A percentile compares a stretch with the other conserved stretches of the same genome.
Conservation (phyloP, 768 basidiomycete genomes). For the Trametopsis cervina region DNA sequence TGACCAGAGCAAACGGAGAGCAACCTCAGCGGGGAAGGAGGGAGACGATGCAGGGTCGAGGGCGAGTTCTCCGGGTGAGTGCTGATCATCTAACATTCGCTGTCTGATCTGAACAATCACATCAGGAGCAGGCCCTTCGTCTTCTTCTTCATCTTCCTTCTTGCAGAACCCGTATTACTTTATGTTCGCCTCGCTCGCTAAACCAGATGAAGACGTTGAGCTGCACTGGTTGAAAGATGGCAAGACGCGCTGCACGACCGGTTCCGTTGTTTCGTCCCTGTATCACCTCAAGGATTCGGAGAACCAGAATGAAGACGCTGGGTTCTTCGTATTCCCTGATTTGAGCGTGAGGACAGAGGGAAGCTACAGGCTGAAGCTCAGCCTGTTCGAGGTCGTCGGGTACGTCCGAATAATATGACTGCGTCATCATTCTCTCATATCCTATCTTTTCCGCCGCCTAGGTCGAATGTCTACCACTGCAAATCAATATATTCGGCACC, state of each 20-base stretch:
- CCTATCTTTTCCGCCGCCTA: conserved; percentile 22
- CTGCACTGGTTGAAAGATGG: conserved; percentile 90
- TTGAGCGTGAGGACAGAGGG: conserved; percentile 90
- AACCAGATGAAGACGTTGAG: conserved; percentile 85
- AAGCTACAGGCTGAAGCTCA: conserved; percentile 69
- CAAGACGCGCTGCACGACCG: conserved; percentile 86
- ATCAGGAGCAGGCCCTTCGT: conserved; percentile 6
- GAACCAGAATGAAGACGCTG: conserved; percentile 61
- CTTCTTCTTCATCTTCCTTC: conserved; percentile 41
- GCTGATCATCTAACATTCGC: background rate
- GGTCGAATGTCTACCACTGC: conserved; percentile 84
- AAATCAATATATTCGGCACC: conserved; percentile 83
- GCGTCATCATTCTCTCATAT: conserved; percentile 6
- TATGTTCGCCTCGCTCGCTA: conserved; percentile 88
- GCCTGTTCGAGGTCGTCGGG: conserved; percentile 89
- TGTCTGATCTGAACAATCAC: background rate
- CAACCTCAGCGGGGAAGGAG: background rate
- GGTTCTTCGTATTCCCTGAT: conserved; percentile 96
- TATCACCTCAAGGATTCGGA: conserved; percentile 79
- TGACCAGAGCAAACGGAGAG: conserved; percentile 37
- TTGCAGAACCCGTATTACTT: conserved; percentile 93
- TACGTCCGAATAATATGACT: conserved; percentile 33
- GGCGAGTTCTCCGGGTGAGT: conserved; percentile 22
- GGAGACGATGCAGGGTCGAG: conserved; percentile 6
- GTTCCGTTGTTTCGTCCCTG: conserved; percentile 81